Evolutionary conservation across 306 rosid species (phyloP).

Genomic region (Gillenia trifoliata): DNA sequence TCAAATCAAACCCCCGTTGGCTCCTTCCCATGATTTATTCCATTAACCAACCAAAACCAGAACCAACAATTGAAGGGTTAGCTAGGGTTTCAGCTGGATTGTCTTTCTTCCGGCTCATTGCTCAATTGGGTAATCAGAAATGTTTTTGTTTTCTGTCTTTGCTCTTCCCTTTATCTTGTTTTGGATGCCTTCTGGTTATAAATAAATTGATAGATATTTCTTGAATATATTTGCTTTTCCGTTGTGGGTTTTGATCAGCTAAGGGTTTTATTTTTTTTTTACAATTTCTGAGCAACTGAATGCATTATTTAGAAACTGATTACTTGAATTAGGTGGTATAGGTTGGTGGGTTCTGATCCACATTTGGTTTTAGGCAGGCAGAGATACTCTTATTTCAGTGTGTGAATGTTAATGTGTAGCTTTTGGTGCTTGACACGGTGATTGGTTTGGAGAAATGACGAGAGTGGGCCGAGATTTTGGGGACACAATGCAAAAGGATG

Average conservation of each 20-base stretch:
- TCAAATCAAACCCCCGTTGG: not conserved
- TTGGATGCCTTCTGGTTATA: constrained; percentile 12
- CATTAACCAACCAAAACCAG: not conserved
- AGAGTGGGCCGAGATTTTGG: constrained; percentile 68
- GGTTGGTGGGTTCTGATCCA: not conserved
- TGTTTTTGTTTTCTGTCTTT: not conserved
- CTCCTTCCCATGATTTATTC: not conserved
- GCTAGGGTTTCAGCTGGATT: constrained; percentile 44
- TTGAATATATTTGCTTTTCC: not conserved
- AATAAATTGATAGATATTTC: not conserved
- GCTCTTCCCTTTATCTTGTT: constrained; percentile 8
- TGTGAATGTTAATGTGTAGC: constrained; percentile 2
- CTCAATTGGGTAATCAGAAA: constrained; percentile 5
- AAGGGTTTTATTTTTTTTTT: not conserved
- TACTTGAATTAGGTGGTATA: not conserved
- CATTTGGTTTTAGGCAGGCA: not conserved
- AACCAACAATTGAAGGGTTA: not conserved
- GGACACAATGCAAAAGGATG: constrained; percentile 64
- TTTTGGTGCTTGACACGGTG: constrained; percentile 43
- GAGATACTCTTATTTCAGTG: not conserved
- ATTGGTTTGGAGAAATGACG: constrained; percentile 48
- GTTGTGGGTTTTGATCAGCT: constrained; percentile 1
- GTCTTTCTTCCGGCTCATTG: not conserved
- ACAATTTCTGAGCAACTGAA: constrained; percentile 4
- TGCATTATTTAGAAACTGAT: not conserved